Percentiles rank a stretch among this genome's conserved stretches.
These are phyloP conservation scores for Megacollybia platyphylla DNA, from an alignment of 1,284 basidiomycete genomes.

Conservation along the genomic window DNA sequence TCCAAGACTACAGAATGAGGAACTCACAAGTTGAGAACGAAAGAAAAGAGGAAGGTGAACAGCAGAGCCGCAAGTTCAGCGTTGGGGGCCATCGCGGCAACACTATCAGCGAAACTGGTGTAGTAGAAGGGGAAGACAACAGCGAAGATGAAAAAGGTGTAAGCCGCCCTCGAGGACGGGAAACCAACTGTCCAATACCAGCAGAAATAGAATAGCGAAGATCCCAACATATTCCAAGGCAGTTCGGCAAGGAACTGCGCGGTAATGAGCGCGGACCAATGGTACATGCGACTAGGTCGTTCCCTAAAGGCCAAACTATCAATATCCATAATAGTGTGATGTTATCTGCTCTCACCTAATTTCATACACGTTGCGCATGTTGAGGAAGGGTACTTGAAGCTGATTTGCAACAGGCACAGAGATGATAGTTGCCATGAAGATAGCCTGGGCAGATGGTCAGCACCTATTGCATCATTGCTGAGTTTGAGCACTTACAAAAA, in stretches of 20 bases:
- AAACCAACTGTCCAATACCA: constrained; percentile 2
- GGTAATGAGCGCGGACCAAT: constrained; percentile 64
- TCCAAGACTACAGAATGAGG: not conserved
- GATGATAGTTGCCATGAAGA: constrained; percentile 34
- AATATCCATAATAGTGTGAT: too few relatives aligned
- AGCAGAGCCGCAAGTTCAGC: constrained; percentile 15
- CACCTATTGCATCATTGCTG: not conserved
- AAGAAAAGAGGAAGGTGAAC: constrained; percentile 23
- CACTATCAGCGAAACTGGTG: constrained; percentile 30
- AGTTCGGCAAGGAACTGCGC: constrained; percentile 51
- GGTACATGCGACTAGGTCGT: constrained; percentile 63
- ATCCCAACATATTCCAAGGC: constrained; percentile 53
- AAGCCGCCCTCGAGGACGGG: constrained; percentile 21
- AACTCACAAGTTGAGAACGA: constrained; percentile 37
- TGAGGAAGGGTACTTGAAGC: constrained; percentile 31
- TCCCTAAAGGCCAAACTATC: constrained; percentile 26
- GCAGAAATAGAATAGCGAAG: constrained; percentile 42
- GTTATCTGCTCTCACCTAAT: constrained; percentile 15
- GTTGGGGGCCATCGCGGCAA: constrained; percentile 33
- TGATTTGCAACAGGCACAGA: constrained; percentile 32
- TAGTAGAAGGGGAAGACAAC: constrained; percentile 45
- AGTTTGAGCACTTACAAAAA: constrained; percentile 34
- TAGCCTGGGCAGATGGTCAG: constrained; percentile 13
- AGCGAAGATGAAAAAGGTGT: constrained; percentile 40
- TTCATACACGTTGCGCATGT: constrained; percentile 49